These are phyloP conservation scores for Coelastrella sp. DNA, from an alignment of 139 green algal genomes.

Conservation along the genomic window DNA sequence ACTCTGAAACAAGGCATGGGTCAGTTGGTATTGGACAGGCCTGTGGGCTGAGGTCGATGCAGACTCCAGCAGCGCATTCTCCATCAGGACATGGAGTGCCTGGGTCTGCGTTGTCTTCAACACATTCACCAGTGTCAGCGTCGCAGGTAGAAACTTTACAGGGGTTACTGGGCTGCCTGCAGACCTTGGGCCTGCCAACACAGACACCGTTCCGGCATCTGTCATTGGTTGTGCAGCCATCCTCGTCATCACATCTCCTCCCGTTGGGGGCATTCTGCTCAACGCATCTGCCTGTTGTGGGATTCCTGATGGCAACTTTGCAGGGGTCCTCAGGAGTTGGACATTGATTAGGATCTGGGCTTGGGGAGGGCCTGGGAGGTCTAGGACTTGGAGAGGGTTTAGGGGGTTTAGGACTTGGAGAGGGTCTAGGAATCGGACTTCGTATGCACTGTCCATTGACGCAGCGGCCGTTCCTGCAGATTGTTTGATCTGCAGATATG, in stretches of 20 bases:
- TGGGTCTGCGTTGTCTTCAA: neutral
- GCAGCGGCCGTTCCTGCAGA: no score
- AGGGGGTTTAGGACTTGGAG: no score
- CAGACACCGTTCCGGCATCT: neutral
- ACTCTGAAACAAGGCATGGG: neutral
- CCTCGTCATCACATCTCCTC: neutral
- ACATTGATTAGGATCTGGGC: neutral
- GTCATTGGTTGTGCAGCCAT: neutral
- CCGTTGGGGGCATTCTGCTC: neutral
- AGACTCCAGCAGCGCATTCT: neutral
- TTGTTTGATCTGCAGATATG: no score
- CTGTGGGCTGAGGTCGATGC: neutral
- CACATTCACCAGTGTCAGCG: neutral
- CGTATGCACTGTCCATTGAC: no score
- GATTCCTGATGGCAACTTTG: neutral
- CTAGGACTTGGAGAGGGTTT: no score
- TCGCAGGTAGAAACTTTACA: neutral
- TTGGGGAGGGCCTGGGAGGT: no score
- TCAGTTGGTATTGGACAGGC: neutral
- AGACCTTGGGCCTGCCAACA: neutral
- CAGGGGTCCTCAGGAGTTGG: neutral
- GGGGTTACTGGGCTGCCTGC: neutral
- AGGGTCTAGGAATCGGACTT: no score
- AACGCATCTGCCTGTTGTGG: neutral
- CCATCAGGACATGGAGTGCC: neutral